Conservation (phyloP, 2,329 filamentous ascomycete species). For the Epichloe scottii region DNA sequence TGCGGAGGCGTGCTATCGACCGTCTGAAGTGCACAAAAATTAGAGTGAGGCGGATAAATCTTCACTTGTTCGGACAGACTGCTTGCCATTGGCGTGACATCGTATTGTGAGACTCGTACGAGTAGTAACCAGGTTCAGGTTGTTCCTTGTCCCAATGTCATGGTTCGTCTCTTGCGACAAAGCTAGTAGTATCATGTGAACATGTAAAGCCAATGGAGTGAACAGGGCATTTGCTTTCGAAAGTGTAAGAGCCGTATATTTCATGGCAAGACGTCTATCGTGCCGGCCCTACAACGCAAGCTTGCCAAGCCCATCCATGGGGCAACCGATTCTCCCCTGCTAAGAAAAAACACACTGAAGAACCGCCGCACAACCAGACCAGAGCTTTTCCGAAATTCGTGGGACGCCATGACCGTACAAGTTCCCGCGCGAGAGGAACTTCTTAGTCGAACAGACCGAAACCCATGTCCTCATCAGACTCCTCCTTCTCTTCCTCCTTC, state of each 20-base stretch:
- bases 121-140: no score
- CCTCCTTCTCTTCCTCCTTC: slow-evolving; percentile 74
- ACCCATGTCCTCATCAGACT: slow-evolving; percentile 66
- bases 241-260: slow-evolving; percentile 17
- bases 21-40: slow-evolving; percentile 8
- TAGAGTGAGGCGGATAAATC: background rate
- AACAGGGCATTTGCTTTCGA: slow-evolving; percentile 7
- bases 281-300: slow-evolving; percentile 14
- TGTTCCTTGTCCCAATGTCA: no score
- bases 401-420: slow-evolving; percentile 19
- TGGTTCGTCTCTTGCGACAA: no score
- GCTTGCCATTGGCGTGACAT: no score
- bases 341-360: slow-evolving; percentile 14
- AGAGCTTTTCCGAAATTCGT: slow-evolving; percentile 22
- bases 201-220: background rate
- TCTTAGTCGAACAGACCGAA: slow-evolving; percentile 67
- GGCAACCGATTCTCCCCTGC: slow-evolving; percentile 20
- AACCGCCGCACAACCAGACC: slow-evolving; percentile 19
- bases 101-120: no score
- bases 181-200: no score
- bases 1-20: slow-evolving; percentile 16
- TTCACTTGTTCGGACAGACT: no score
- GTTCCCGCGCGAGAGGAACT: slow-evolving; percentile 14
- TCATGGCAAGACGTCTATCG: slow-evolving; percentile 16
- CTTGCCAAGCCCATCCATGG: slow-evolving; percentile 18